These are phyloP conservation scores for Eucalyptus urophylla DNA, from an alignment of 345 rosid species.

Conservation along the genomic window DNA sequence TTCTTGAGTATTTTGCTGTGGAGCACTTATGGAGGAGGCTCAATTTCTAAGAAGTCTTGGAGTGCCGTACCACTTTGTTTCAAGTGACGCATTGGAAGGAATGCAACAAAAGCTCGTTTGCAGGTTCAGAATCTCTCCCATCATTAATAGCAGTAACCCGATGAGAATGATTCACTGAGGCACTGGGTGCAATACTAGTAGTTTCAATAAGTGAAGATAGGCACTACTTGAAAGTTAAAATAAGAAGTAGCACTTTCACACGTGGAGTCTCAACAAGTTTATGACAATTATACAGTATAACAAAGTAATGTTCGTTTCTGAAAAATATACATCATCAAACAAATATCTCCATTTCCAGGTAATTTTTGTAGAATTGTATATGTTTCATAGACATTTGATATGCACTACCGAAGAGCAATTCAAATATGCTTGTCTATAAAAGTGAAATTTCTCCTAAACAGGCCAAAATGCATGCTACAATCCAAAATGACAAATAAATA, in stretches of 20 bases:
- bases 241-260: not conserved
- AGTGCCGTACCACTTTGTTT: not conserved
- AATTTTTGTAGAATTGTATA: not conserved
- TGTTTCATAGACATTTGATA: not conserved
- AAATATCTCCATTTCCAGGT: not conserved
- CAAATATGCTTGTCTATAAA: not conserved
- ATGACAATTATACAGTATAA: not conserved
- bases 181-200: not conserved
- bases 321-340: not conserved
- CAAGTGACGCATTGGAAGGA: not conserved
- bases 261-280: not conserved
- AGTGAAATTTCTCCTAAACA: not conserved
- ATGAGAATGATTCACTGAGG: not conserved
- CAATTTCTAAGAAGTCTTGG: not conserved
- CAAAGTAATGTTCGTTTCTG: not conserved
- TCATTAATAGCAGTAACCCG: not conserved
- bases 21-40: not conserved
- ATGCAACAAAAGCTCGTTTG: not conserved
- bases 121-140: not conserved
- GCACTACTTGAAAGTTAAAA: not conserved
- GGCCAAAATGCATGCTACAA: not conserved
- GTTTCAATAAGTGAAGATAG: not conserved
- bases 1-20: not conserved
- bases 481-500: not conserved
- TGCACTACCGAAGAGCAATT: not conserved